Base-by-base conservation (phyloP, 2,329 filamentous ascomycete species). In the Aspergillus floridensis region DNA sequence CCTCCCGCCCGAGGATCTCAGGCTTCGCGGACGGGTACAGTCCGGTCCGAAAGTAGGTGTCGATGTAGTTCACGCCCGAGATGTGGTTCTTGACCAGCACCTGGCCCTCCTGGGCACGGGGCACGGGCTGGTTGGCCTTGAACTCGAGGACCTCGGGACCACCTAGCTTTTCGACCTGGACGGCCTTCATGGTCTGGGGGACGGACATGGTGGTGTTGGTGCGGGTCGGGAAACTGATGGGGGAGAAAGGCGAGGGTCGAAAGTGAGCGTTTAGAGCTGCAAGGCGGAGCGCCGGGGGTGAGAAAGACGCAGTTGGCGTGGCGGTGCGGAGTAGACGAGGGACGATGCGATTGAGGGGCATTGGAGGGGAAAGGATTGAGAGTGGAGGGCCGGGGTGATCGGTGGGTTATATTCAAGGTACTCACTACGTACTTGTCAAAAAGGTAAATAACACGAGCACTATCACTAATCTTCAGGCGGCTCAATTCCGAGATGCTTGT, bases 31-130 rank as follows among this genome's bases (percentile, higher is more conserved):
- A 82, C 1, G 87, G 79, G 81, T 96, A 96, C 53, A 96, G 84
- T 11, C 93, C 93, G 12, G 84, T 86, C 73, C 93, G 91, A 84
- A 93, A 96, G 78, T 96, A 96, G 44, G 85, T 96, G 76, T 96
- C 93, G 70, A 96, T 96, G 78, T 85, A 96, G 78, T 96, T 96
- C 62, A 96, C 80, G 60, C 92, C 93, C 52, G 89, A 82, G 72
- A 85, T 90, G 64, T 88, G 85, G 76, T 96, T 96, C 76, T 88
- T 89, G 59, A 96, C 85, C 4, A 96, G 84, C 22, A 96, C 76
- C 66, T 96, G 82, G 59, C 86, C 88, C n/a, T 88, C 84, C 38
- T 84, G 80, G 2, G 84, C 84, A 53, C 81, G 78, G 0, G 92
- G 91, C 1, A 96, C 85, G 5, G 89, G 87, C 3, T 92, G 74